Evolutionary conservation across 2,329 filamentous ascomycete genomes (phyloP), one percentile per base, ranked within the genome.

Genomic region (Fusarium sp.): DNA sequence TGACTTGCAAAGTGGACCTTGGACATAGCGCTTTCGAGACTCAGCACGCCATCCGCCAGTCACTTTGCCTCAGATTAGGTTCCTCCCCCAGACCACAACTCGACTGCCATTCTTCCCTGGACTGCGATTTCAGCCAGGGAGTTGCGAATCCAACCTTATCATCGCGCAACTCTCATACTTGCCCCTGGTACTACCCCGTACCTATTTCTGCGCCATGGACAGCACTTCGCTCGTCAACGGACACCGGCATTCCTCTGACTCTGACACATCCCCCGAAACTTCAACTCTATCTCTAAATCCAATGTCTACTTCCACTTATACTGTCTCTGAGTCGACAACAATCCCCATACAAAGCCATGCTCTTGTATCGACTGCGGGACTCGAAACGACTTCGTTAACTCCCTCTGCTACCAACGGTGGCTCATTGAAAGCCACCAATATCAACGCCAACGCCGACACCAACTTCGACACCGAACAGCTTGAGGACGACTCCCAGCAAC

Each of bases 1-100:
- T 71, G 58, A 62, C 62, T 63, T 59, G 13, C 40, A 62, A 52
- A 64, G 71, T 72, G 72, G 71, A 69, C 57, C 62, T 67, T 55
- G 59, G 45, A 49, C 58, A 63, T 74, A 67, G 69, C 67, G 55
- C 57, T 58, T 59, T 32, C 24, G 38, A 56, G 54, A 54, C 61
- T 62, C 71, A 75, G 74, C 74, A 76, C 74, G 74, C 74, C 74
- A 76, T 76, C 74, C 69, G 57, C 66, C 69, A 63, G 63, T 67
- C 47, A 66, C 74, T 66, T 76, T 75, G 74, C 74, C 74, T 76
- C 72, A 74, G 65, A 73, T 67, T 53, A 43, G 34, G 38, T 53
- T 40, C 49, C 49, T 52, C 38, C 49, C 49, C 68, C 62, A 55
- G 52, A 63, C 68, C 64, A 52, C 57, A 54, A 27, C 47, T 62